These are phyloP conservation scores for Phytophthora sansomeana DNA, from an alignment of 352 stramenopile species.

Conservation along the genomic window DNA sequence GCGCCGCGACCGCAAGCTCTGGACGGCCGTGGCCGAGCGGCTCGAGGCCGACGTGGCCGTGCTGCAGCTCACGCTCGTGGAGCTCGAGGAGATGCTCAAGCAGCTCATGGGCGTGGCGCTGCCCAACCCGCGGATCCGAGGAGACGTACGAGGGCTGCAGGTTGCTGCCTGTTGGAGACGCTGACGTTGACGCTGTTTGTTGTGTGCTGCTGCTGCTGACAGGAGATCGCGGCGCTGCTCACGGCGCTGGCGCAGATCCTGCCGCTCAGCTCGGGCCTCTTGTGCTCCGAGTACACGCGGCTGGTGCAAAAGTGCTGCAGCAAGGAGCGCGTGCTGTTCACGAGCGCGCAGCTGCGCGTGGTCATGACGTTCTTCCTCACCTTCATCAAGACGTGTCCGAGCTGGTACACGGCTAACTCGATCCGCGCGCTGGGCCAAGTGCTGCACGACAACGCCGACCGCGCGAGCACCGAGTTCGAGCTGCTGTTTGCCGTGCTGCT, in stretches of 20 bases:
- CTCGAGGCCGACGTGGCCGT: constrained; percentile 65
- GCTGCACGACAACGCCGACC: constrained; percentile 83
- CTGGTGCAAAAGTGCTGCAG: constrained; percentile 81
- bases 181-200: not conserved
- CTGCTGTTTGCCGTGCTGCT: constrained; percentile 73
- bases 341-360: constrained; percentile 56
- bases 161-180: not conserved
- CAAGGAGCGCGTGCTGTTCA: constrained; percentile 80
- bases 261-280: constrained; percentile 69
- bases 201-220: not conserved
- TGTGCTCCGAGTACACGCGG: constrained; percentile 83
- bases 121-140: constrained; percentile 72
- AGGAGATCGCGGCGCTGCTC: constrained; percentile 73
- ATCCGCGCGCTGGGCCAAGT: constrained; percentile 78
- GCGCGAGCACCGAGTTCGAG: constrained; percentile 66
- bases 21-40: constrained; percentile 57
- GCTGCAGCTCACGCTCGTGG: constrained; percentile 72
- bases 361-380: constrained; percentile 78
- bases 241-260: constrained; percentile 66
- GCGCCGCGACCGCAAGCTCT: constrained; percentile 74
- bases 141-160: constrained; percentile 47
- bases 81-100: constrained; percentile 84
- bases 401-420: constrained; percentile 76
- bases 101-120: constrained; percentile 66
- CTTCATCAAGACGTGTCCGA: constrained; percentile 80